phyloP scores from a whole-genome alignment of 2,329 filamentous ascomycete species.

The Phyllosticta citribraziliensis region DNA sequence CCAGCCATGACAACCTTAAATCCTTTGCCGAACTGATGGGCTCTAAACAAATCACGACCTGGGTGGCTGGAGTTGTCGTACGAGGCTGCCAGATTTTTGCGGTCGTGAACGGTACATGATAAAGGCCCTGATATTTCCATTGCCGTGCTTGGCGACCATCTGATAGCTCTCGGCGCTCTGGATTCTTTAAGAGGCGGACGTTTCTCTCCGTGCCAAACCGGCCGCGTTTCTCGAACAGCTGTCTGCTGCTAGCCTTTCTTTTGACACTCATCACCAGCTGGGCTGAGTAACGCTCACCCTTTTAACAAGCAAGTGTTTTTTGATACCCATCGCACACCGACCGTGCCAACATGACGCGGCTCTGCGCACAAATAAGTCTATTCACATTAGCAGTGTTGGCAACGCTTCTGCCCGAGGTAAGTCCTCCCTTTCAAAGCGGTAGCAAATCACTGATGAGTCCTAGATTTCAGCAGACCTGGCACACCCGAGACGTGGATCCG shows the following conservation, averaged over 20 bases:
- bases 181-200: neutral
- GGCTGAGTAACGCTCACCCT: neutral
- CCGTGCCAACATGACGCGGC: neutral
- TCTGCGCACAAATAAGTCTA: neutral
- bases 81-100: neutral
- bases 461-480: neutral
- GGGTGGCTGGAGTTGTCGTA: slow-evolving; percentile 15
- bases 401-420: neutral
- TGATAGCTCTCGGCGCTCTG: neutral
- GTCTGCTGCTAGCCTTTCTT: neutral
- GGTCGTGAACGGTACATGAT: neutral
- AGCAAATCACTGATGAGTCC: slow-evolving; percentile 3
- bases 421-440: neutral
- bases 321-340: neutral
- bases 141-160: neutral
- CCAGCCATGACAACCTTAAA: neutral
- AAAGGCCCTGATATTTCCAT: slow-evolving; percentile 12
- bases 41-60: slow-evolving; percentile 10
- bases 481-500: neutral
- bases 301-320: neutral
- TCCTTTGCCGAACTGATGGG: neutral
- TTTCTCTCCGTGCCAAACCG: neutral
- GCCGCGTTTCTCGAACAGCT: neutral
- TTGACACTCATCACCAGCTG: neutral
- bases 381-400: neutral